A percentile compares a stretch with the other conserved stretches of the same genome.
Conservation (phyloP, 129 eudicot genomes). For the Daucus carota region DH1_v3.0 NC_030381.2:40947001-40947500, state of each 20-base stretch:
- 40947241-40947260: too few species aligned
- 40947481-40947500: too few species aligned
- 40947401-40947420: too few species aligned
- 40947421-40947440: too few species aligned
- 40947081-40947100: not conserved
- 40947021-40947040: not conserved
- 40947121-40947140: not conserved
- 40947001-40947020: not conserved
- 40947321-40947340: not conserved
- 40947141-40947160: not conserved
- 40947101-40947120: not conserved
- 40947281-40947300: not conserved
- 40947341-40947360: not conserved
- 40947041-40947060: not conserved
- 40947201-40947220: not conserved
- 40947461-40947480: too few species aligned
- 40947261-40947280: too few species aligned
- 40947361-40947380: not conserved
- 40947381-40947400: too few species aligned
- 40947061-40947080: too few species aligned
- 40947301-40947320: not conserved
- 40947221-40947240: not conserved
- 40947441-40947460: too few species aligned
- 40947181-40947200: not conserved
- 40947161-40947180: not conserved